Evolutionary conservation across 2,329 filamentous ascomycete species (phyloP), one percentile per base, ranked within the genome.

Genomic region (Coniella vitis): DNA sequence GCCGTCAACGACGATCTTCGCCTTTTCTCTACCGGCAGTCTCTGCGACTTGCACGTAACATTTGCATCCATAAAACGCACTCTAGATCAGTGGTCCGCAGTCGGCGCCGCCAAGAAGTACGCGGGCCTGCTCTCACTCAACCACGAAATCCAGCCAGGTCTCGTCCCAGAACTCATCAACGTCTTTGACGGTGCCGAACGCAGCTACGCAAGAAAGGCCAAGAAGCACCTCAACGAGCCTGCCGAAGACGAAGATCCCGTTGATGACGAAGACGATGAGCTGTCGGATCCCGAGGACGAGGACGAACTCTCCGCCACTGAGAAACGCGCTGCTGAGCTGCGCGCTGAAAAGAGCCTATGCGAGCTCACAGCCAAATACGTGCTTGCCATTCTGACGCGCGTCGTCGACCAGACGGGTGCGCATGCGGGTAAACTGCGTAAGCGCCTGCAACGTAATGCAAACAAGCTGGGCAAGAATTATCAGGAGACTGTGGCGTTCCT

Each of bases 351-450:
- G 62, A 80, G 83, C 17, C 76, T 97, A 1, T 97, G 91, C 65
- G 86, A 91, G 58, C 73, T 96, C 21, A 84, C 90, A 0, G 85
- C 83, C 54, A 94, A 93, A 63, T 79, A 95, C 38, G 86, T 96
- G 34, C 78, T 95, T 37, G 86, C 84, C 12, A 82, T 95, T 19
- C 73, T 86, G 9, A 87, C 83, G 17, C 82, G 81, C 46, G 81
- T 90, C 36, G 72, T 96, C 44, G 89, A 94, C 61, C 69, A 73
- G 37, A 72, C 70, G 1, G 81, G 79, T 7, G 68, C 76, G 10
- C 69, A 78, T 25, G 76, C 76, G 8, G 82, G 80, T 25, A 80
- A 79, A 61, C 74, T 95, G 32, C 78, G 79, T 54, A 79, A 81
- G 58, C 78, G 90, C 17, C 72, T 98, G 19, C 75, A 85, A 58